A percentile compares a stretch with the other conserved stretches of the same genome.
phyloP scores from a whole-genome alignment of 225 moss, liverwort and hornwort genomes.

The Ulota crispa region DNA sequence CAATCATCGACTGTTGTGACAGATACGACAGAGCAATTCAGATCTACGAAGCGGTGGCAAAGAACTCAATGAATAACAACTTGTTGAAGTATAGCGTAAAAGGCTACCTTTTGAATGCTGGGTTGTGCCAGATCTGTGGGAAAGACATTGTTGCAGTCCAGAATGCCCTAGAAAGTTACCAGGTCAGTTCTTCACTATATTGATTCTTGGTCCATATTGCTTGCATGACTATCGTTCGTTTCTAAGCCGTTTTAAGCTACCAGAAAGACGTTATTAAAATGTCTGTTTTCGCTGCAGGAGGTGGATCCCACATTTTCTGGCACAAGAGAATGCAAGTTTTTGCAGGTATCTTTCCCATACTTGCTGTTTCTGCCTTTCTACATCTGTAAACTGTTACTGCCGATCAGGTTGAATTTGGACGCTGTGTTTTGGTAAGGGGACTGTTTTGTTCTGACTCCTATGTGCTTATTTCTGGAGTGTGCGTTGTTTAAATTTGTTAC shows the following conservation, averaged over 20 bases:
- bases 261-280: neutral
- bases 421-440: neutral
- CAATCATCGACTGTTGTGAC: conserved; percentile 31
- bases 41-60: conserved; percentile 62
- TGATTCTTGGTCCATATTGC: conserved; percentile 1
- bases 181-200: conserved; percentile 33
- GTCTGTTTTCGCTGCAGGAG: conserved; percentile 58
- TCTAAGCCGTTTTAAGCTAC: neutral
- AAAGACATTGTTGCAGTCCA: conserved; percentile 60
- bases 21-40: conserved; percentile 67
- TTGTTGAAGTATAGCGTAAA: conserved; percentile 73
- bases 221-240: neutral
- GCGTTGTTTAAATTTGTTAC: conserved; percentile 13
- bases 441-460: neutral
- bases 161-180: conserved; percentile 60
- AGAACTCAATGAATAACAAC: conserved; percentile 64
- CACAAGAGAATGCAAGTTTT: conserved; percentile 93
- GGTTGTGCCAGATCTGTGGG: conserved; percentile 65
- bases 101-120: conserved; percentile 69
- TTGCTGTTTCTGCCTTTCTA: conserved; percentile 2
- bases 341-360: conserved; percentile 53
- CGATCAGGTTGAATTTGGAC: conserved; percentile 6
- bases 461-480: conserved; percentile 7
- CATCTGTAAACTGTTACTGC: neutral
- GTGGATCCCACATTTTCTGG: conserved; percentile 84